These are phyloP conservation scores for Trebouxia sp. DNA, from an alignment of 139 green algal genomes.

Conservation along the genomic window DNA sequence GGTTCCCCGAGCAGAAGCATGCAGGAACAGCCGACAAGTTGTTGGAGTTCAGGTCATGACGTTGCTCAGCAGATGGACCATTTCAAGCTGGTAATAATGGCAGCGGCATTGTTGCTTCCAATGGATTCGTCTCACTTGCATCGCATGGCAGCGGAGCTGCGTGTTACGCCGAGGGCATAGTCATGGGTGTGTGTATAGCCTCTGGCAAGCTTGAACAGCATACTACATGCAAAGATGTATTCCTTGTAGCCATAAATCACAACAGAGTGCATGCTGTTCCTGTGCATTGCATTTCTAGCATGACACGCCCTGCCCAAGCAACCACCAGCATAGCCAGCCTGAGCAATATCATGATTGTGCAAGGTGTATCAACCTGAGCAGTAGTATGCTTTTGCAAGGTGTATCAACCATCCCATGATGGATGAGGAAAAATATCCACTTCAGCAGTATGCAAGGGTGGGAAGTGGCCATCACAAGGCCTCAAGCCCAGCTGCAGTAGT, in stretches of 20 bases:
- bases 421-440: neutral
- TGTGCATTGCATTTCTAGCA: neutral
- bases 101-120: neutral
- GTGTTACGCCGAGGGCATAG: slow-evolving; percentile 17
- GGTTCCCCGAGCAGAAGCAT: slow-evolving; percentile 10
- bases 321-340: neutral
- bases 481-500: too few species aligned
- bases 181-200: slow-evolving; percentile 22
- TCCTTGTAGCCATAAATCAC: too few species aligned
- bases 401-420: neutral
- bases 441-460: neutral
- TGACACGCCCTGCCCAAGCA: neutral
- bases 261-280: neutral
- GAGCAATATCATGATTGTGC: neutral
- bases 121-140: slow-evolving; percentile 4
- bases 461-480: slow-evolving; percentile 13
- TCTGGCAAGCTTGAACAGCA: slow-evolving; percentile 17
- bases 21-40: slow-evolving; percentile 20
- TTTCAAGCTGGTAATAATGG: neutral
- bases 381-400: neutral
- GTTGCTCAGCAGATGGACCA: neutral
- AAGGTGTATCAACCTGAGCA: neutral
- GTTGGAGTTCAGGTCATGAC: slow-evolving; percentile 4
- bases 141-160: slow-evolving; percentile 15
- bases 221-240: too few species aligned